phyloP scores from a whole-genome alignment of 768 basidiomycete genomes.

The Lentinula edodes region DNA sequence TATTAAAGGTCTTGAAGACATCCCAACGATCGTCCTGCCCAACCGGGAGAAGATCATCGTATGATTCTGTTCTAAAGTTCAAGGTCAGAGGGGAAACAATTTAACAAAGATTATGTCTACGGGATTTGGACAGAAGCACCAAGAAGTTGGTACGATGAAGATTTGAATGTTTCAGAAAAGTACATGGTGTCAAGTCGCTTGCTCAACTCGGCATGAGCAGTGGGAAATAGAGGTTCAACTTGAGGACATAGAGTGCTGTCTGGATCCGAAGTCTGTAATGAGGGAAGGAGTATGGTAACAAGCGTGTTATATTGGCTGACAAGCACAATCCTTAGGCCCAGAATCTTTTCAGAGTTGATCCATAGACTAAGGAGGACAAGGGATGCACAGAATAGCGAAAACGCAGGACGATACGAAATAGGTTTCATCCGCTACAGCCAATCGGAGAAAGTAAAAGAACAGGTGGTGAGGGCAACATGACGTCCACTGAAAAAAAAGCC shows the following conservation, averaged over 20 bases:
- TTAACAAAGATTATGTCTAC: background rate
- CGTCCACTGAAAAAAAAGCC: too few relatives aligned
- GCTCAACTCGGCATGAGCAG: conserved; percentile 16
- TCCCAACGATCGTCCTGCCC: conserved; percentile 46
- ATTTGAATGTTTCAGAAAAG: conserved; percentile 12
- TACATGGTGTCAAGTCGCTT: background rate
- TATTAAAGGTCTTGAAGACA: conserved; percentile 33
- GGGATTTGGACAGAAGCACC: conserved; percentile 18
- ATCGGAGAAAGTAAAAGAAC: background rate
- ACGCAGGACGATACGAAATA: background rate
- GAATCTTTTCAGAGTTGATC: background rate
- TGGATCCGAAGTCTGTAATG: background rate
- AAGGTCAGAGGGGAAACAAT: background rate
- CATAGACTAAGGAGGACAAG: background rate
- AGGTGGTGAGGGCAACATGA: background rate
- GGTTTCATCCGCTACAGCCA: background rate
- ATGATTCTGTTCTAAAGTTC: conserved; percentile 40
- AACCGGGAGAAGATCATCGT: conserved; percentile 40
- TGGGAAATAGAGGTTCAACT: conserved; percentile 12
- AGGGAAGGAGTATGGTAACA: background rate
- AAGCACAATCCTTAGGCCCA: too few relatives aligned
- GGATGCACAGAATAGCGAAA: background rate
- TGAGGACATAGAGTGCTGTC: conserved; percentile 15
- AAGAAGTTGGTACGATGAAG: conserved; percentile 14
- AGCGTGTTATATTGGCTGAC: background rate